A percentile compares a stretch with the other conserved stretches of the same genome.
Conservation (phyloP, 2,329 filamentous ascomycete species). For the Aspergillus sp. region DNA sequence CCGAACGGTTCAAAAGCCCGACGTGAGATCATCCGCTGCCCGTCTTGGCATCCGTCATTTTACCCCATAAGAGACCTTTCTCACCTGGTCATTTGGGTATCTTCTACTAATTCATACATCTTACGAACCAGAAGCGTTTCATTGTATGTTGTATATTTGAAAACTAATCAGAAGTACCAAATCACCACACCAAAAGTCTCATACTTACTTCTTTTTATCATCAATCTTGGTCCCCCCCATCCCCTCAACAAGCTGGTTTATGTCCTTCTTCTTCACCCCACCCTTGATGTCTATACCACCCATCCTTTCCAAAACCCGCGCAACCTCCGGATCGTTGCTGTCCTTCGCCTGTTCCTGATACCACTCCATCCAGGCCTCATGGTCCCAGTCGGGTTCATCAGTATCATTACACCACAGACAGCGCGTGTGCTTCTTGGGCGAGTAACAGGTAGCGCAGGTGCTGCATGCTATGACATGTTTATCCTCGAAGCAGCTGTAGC, state of each 20-base stretch:
- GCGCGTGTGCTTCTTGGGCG: not conserved
- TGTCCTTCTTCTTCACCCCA: not conserved
- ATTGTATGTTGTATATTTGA: not conserved
- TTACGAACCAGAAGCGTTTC: too few relatives aligned
- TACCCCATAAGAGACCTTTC: too few relatives aligned
- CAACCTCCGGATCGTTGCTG: not conserved
- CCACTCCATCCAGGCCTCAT: not conserved
- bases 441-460: not conserved
- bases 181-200: not conserved
- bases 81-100: too few relatives aligned
- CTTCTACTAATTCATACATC: too few relatives aligned
- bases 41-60: too few relatives aligned
- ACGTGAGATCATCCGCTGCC: too few relatives aligned
- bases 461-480: not conserved
- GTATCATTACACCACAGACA: not conserved
- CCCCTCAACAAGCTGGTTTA: not conserved
- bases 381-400: not conserved
- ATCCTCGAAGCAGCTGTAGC: not conserved
- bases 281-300: not conserved
- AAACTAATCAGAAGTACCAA: not conserved
- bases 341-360: not conserved
- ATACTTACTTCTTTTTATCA: not conserved
- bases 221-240: not conserved
- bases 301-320: not conserved
- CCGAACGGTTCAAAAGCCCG: too few relatives aligned